phyloP scores from a whole-genome alignment of 2,329 filamentous ascomycete genomes.

The Colletotrichum musae region DNA sequence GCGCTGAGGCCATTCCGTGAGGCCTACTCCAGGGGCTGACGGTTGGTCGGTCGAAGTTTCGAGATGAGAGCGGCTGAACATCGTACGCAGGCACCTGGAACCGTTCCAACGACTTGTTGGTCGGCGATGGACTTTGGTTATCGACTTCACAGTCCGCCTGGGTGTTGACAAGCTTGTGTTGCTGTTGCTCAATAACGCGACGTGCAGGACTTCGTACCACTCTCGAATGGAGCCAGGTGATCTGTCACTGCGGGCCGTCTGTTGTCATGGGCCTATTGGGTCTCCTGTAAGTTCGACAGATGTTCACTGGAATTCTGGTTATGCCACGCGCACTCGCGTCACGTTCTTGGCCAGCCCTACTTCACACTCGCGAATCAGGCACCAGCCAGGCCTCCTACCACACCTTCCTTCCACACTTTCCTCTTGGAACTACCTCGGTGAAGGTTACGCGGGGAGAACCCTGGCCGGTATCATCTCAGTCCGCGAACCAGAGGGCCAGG shows the following conservation, averaged over 20 bases:
- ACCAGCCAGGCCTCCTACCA: constrained; percentile 11
- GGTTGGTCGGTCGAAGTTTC: neutral
- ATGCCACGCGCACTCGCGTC: constrained; percentile 26
- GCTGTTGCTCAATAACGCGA: neutral
- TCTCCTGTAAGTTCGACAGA: constrained; percentile 5
- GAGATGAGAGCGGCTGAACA: neutral
- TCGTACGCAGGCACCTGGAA: neutral
- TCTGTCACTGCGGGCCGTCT: constrained; percentile 2
- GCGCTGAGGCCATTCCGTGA: constrained; percentile 17
- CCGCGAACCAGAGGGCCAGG: constrained; percentile 17
- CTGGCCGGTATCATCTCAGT: neutral
- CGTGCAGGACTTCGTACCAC: constrained; percentile 12
- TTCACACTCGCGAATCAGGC: constrained; percentile 1
- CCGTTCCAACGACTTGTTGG: neutral
- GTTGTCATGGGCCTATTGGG: constrained; percentile 24
- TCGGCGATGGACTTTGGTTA: neutral
- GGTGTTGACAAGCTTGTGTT: constrained; percentile 1
- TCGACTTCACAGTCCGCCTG: neutral
- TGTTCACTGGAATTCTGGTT: neutral
- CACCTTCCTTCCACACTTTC: neutral
- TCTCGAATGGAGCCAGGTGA: constrained; percentile 1
- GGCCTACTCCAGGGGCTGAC: constrained; percentile 2
- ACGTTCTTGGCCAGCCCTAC: constrained; percentile 5
- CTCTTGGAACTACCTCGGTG: neutral
- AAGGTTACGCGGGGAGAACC: neutral